Evolutionary conservation across 257 asterid genomes (phyloP).

Genomic region (Echites panduratus): DNA sequence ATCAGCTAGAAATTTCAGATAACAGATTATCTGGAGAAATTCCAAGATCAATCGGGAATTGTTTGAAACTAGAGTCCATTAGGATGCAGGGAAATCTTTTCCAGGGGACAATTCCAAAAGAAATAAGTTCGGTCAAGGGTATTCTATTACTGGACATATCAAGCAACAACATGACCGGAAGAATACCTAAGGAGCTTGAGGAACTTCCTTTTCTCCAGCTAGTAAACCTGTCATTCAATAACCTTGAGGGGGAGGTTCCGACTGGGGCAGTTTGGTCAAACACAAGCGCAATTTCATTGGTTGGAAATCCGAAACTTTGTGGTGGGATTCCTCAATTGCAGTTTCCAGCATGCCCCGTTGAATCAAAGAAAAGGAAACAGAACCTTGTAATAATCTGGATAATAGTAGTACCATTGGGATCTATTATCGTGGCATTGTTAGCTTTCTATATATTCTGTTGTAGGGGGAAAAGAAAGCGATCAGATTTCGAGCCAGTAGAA

Average conservation of each 20-base stretch:
- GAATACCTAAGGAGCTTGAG: slow-evolving; percentile 17
- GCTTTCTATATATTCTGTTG: neutral
- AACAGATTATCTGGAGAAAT: slow-evolving; percentile 20
- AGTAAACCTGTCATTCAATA: slow-evolving; percentile 23
- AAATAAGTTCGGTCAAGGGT: slow-evolving; percentile 12
- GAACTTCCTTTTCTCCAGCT: slow-evolving; percentile 16
- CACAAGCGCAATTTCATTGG: slow-evolving; percentile 10
- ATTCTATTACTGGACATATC: slow-evolving; percentile 21
- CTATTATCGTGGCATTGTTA: neutral
- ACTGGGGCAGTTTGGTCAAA: slow-evolving; percentile 11
- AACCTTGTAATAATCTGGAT: neutral
- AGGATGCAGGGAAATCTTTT: slow-evolving; percentile 11
- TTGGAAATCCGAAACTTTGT: slow-evolving; percentile 26
- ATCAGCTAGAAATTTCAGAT: slow-evolving; percentile 7
- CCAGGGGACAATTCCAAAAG: slow-evolving; percentile 16
- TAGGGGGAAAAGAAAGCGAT: neutral
- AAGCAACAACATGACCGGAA: slow-evolving; percentile 19
- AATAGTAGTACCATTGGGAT: neutral
- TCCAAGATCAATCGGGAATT: slow-evolving; percentile 16
- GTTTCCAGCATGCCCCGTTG: slow-evolving; percentile 16
- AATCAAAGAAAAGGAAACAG: slow-evolving; percentile 11
- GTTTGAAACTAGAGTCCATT: slow-evolving; percentile 12
- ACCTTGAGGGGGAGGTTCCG: slow-evolving; percentile 18
- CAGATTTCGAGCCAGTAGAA: neutral
- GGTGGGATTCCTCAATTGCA: slow-evolving; percentile 24